phyloP scores from a whole-genome alignment of 2,329 filamentous ascomycete genomes.

The Triangularia verruculosa region DNA sequence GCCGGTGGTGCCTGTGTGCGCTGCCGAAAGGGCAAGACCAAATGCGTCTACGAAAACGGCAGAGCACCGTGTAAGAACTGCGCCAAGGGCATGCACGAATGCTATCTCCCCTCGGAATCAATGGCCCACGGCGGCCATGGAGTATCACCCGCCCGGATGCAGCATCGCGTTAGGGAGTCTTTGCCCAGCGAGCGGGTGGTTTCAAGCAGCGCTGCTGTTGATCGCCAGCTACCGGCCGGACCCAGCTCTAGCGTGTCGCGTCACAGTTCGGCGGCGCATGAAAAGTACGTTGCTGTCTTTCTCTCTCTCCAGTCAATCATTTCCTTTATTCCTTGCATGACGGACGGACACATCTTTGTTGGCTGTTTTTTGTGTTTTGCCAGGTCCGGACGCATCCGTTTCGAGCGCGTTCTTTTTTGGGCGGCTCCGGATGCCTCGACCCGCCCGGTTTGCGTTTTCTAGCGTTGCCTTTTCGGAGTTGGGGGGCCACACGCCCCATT shows the following conservation, averaged over 20 bases:
- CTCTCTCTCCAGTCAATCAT: constrained; percentile 12
- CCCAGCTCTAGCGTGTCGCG: constrained; percentile 46
- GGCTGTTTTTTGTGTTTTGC: constrained; percentile 3
- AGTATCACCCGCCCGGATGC: constrained; percentile 53
- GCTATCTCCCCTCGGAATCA: constrained; percentile 59
- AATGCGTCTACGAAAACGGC: constrained; percentile 62
- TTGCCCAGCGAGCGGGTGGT: constrained; percentile 52
- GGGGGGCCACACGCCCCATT: constrained; percentile 23
- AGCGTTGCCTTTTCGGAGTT: constrained; percentile 23
- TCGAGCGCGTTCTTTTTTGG: constrained; percentile 10
- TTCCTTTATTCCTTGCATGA: not conserved
- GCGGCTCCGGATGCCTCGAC: constrained; percentile 18
- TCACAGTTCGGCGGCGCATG: constrained; percentile 43
- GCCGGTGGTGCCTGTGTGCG: constrained; percentile 61
- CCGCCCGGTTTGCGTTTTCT: constrained; percentile 22
- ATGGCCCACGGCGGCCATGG: constrained; percentile 57
- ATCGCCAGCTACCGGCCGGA: constrained; percentile 40
- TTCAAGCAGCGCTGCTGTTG: constrained; percentile 39
- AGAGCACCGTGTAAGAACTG: constrained; percentile 63
- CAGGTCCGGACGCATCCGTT: constrained; percentile 18
- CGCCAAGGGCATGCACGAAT: constrained; percentile 62
- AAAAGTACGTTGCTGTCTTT: constrained; percentile 51
- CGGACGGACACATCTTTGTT: constrained; percentile 7
- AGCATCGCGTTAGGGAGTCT: constrained; percentile 52
- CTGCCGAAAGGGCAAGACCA: constrained; percentile 63